These are phyloP conservation scores for Verticillium isaacii DNA, from an alignment of 2,329 filamentous ascomycete genomes.

Conservation along the genomic window DNA sequence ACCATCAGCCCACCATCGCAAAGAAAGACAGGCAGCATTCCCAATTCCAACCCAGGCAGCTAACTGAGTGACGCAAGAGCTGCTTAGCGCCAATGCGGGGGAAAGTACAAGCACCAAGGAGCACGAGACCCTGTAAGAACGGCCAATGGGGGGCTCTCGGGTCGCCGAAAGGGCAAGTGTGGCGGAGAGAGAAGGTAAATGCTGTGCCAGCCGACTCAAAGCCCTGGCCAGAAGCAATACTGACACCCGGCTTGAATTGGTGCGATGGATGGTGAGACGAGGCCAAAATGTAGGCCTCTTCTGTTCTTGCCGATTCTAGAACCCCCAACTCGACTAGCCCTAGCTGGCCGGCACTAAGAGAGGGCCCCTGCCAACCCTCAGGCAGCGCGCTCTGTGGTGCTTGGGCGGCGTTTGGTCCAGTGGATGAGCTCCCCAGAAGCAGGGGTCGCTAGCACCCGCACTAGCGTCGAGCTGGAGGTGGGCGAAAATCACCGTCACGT, in stretches of 20 bases:
- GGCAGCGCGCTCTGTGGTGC: background rate
- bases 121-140: background rate
- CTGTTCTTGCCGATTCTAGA: constrained; percentile 13
- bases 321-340: background rate
- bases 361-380: background rate
- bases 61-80: background rate
- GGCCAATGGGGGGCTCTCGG: background rate
- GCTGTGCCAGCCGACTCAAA: background rate
- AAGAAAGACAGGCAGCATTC: background rate
- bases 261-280: background rate
- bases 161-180: background rate
- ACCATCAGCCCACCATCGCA: background rate
- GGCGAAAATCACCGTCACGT: background rate
- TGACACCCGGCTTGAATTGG: background rate
- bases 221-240: background rate
- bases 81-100: background rate
- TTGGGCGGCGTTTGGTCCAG: background rate
- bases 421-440: background rate
- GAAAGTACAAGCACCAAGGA: background rate
- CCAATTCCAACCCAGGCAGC: constrained; percentile 1
- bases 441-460: background rate
- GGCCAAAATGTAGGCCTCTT: constrained; percentile 7
- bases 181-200: background rate
- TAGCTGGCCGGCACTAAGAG: background rate
- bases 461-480: background rate